Base-by-base conservation (phyloP, 257 asterid genomes). In the Voacanga thouarsii region DNA sequence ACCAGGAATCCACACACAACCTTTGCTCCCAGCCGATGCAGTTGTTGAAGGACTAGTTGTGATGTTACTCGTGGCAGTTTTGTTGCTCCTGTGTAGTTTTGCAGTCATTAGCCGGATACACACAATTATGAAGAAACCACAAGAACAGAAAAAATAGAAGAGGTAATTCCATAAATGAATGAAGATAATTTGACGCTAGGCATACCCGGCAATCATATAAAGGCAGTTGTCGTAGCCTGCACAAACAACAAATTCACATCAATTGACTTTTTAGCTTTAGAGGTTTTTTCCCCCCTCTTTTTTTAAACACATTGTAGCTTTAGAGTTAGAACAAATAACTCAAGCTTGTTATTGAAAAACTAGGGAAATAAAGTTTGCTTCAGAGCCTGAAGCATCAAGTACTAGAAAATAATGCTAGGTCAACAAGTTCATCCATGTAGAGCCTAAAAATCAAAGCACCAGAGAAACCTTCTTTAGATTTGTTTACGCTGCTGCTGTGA, bases 211-310 rank as follows among this genome's bases (percentile, higher is more conserved):
- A 15, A 90, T 84, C 88, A 66, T 77, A 74, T 91, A 94, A 51
- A 94, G 53, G 87, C 98, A 94, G 83, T 90, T 88, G 79, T 94
- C 98, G 15, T 92, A 94, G 82, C 97, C 98, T 94, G 96, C 86
- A 84, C 86, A 84, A 21, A 71, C 59, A 57, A 57, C 69, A 79
- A 55, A 82, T 15, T 19, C 75, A 74, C 10, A 75, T 43, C 50
- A 75, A 28, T 37, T 44, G 28, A 12, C 23, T 69, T 75, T 24
- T 28, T 30, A 26, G 55, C 49, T 71, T 21, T 45, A 7, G 60
- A 28, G 9, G 53, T 21, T 33, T 33, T 33, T 1, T 33, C 2
- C 2, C 2, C 2, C 2, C 2, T 33, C 2, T 1, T 33, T 33
- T 33, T 33, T 33, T 33, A 33, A 33, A 33, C 21, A 12, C 23